A percentile compares a stretch with the other conserved stretches of the same genome.
phyloP scores from a whole-genome alignment of 2,329 filamentous ascomycete genomes.

The Tolypocladium album region DNA sequence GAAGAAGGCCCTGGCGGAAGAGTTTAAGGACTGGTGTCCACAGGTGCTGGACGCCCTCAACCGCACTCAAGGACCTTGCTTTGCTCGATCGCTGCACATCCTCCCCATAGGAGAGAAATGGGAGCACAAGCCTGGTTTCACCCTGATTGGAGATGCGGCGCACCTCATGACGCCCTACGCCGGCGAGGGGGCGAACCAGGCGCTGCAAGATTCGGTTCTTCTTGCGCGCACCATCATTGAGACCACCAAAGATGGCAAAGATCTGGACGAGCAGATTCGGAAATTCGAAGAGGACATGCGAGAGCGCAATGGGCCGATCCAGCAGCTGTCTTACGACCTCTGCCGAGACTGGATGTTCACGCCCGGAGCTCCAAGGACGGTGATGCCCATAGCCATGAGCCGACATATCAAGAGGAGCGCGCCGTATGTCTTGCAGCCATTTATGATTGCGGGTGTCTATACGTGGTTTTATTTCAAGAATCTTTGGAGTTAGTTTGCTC shows the following conservation, averaged over 20 bases:
- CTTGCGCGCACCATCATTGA: conserved; percentile 32
- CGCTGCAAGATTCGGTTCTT: conserved; percentile 40
- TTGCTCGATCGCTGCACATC: conserved; percentile 36
- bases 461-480: neutral
- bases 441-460: neutral
- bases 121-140: conserved; percentile 35
- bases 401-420: conserved; percentile 14
- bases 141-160: conserved; percentile 48
- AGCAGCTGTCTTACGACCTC: conserved; percentile 32
- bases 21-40: conserved; percentile 29
- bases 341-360: conserved; percentile 37
- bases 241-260: conserved; percentile 10
- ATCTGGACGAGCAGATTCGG: conserved; percentile 21
- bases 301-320: conserved; percentile 22
- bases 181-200: conserved; percentile 49
- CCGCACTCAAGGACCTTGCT: conserved; percentile 25
- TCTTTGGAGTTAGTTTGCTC: neutral
- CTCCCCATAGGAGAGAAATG: conserved; percentile 40
- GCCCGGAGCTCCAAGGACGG: conserved; percentile 28
- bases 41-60: conserved; percentile 29
- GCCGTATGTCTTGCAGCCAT: neutral
- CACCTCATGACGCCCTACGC: conserved; percentile 49
- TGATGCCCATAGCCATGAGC: conserved; percentile 25
- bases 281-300: conserved; percentile 29
- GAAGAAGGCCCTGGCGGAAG: conserved; percentile 24